These are phyloP conservation scores for Beauveria bassiana DNA, from an alignment of 2,329 filamentous ascomycete genomes.

Conservation along the genomic window DNA sequence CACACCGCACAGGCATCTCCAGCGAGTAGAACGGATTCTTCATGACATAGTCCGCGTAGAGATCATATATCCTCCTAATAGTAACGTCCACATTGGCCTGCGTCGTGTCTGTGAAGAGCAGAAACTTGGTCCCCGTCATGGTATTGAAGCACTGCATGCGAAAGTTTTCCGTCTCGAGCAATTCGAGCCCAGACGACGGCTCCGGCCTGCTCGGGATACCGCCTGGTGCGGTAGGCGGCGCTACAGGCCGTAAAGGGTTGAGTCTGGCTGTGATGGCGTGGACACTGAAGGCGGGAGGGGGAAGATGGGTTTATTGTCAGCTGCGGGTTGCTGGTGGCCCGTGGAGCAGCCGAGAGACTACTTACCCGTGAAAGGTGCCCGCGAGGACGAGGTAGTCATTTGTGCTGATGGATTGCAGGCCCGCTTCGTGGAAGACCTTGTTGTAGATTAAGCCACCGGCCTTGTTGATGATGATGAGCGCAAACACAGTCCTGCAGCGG, in stretches of 20 bases:
- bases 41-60: slow-evolving; percentile 97
- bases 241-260: slow-evolving; percentile 41
- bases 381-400: slow-evolving; percentile 97
- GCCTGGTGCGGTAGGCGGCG: slow-evolving; percentile 28
- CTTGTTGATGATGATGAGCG: slow-evolving; percentile 98
- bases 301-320: background rate
- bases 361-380: slow-evolving; percentile 90
- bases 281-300: slow-evolving; percentile 36
- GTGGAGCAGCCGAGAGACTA: slow-evolving; percentile 8
- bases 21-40: slow-evolving; percentile 98
- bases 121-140: slow-evolving; percentile 87
- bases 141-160: slow-evolving; percentile 95
- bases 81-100: slow-evolving; percentile 82
- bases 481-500: slow-evolving; percentile 73
- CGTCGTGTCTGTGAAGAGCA: slow-evolving; percentile 85
- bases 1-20: slow-evolving; percentile 94
- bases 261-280: slow-evolving; percentile 62
- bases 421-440: slow-evolving; percentile 80
- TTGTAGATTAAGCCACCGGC: slow-evolving; percentile 95
- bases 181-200: slow-evolving; percentile 73
- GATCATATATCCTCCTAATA: slow-evolving; percentile 79
- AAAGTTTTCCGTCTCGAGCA: slow-evolving; percentile 90
- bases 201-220: slow-evolving; percentile 45
- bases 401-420: slow-evolving; percentile 77
- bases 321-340: slow-evolving; percentile 1